Evolutionary conservation across 192 early-diverging fungal genomes (phyloP).

Genomic region (Gonapodya sp.): DNA sequence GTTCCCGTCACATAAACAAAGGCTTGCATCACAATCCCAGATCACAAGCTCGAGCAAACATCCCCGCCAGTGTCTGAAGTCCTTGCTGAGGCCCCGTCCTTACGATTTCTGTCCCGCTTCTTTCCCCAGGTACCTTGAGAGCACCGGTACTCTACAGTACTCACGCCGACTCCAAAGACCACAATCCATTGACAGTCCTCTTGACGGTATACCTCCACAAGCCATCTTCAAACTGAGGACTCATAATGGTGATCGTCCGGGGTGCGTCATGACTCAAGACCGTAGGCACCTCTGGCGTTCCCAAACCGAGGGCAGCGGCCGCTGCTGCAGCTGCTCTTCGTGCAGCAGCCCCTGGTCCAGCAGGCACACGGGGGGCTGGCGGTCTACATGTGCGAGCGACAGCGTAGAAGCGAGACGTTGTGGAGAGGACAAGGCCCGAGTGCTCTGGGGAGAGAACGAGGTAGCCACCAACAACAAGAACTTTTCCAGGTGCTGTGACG

Average conservation of each 20-base stretch:
- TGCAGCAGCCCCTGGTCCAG: background rate
- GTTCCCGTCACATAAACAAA: too few species aligned
- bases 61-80: too few species aligned
- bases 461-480: constrained; percentile 87
- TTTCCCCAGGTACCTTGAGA: too few species aligned
- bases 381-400: constrained; percentile 27
- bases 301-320: background rate
- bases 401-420: constrained; percentile 76
- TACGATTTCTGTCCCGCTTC: too few species aligned
- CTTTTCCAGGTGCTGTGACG: constrained; percentile 92
- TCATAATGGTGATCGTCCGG: background rate
- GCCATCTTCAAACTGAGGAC: constrained; percentile 67
- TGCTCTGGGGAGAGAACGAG: constrained; percentile 76
- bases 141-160: too few species aligned
- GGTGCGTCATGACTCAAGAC: background rate
- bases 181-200: background rate
- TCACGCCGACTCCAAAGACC: background rate
- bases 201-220: constrained; percentile 56
- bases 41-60: too few species aligned
- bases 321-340: background rate
- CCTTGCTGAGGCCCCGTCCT: too few species aligned
- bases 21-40: too few species aligned
- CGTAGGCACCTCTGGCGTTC: background rate
- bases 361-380: background rate
- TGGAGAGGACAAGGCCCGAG: constrained; percentile 74